Evolutionary conservation across 2,329 filamentous ascomycete genomes (phyloP).

Genomic region (Orbilia brochopaga): DNA sequence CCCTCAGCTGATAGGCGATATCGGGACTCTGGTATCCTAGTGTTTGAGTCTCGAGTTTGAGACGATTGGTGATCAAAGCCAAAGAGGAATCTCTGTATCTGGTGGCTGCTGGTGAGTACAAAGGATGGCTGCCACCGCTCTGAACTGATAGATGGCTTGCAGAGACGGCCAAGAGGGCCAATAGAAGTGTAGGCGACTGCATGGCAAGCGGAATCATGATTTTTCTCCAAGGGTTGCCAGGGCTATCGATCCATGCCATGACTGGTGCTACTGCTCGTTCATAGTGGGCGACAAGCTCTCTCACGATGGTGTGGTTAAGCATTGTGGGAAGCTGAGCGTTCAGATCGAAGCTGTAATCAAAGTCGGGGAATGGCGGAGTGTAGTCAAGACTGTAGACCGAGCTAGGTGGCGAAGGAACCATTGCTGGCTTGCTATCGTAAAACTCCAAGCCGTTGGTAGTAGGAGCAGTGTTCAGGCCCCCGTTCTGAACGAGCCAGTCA

Average conservation of each 20-base stretch:
- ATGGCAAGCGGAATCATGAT: conserved; percentile 47
- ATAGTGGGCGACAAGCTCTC: conserved; percentile 44
- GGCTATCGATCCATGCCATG: conserved; percentile 47
- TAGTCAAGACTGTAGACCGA: conserved; percentile 45
- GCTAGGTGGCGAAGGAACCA: conserved; percentile 45
- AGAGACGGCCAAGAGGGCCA: conserved; percentile 37
- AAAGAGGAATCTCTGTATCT: conserved; percentile 42
- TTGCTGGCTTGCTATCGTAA: conserved; percentile 40
- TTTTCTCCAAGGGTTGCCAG: conserved; percentile 45
- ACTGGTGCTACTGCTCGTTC: conserved; percentile 34
- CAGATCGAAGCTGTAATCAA: conserved; percentile 42
- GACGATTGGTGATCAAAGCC: conserved; percentile 36
- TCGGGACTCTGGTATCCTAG: conserved; percentile 45
- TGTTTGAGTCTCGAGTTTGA: conserved; percentile 41
- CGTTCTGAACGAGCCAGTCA: conserved; percentile 40
- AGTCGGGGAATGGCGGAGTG: conserved; percentile 29
- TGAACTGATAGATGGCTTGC: conserved; percentile 40
- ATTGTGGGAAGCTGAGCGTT: conserved; percentile 29
- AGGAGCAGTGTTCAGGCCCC: conserved; percentile 25
- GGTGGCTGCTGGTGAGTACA: conserved; percentile 35
- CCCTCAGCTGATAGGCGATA: conserved; percentile 35
- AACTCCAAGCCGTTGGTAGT: conserved; percentile 28
- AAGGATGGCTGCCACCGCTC: conserved; percentile 32
- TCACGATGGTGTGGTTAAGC: conserved; percentile 21
- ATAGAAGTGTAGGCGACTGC: conserved; percentile 37